These are phyloP conservation scores for Cercospora beticola DNA, from an alignment of 2,329 filamentous ascomycete species.

Conservation along the genomic window DNA sequence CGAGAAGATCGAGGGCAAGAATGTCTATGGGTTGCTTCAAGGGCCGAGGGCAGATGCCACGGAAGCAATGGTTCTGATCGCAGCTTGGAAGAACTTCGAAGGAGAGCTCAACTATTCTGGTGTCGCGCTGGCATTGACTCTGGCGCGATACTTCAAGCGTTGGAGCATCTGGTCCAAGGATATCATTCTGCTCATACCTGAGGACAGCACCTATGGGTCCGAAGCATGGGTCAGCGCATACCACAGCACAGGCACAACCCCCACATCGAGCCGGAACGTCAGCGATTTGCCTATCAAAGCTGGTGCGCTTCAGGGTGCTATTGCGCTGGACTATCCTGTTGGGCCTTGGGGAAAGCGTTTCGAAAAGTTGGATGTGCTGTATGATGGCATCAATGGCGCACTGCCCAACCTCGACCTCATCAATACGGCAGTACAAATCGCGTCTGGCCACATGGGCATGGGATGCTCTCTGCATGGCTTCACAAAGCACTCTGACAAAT, in stretches of 20 bases:
- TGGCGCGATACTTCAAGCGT: conserved; percentile 92
- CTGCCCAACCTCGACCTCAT: conserved; percentile 93
- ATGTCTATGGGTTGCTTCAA: conserved; percentile 89
- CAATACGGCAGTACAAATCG: conserved; percentile 88
- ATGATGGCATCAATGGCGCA: conserved; percentile 94
- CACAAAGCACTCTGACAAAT: conserved; percentile 73
- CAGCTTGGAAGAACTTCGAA: conserved; percentile 81
- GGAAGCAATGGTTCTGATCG: conserved; percentile 90
- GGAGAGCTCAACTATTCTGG: conserved; percentile 80
- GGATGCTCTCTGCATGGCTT: conserved; percentile 80
- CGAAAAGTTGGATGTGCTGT: conserved; percentile 84
- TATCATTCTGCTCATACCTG: conserved; percentile 86
- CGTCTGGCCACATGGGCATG: conserved; percentile 89
- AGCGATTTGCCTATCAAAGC: conserved; percentile 83
- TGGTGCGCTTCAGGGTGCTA: conserved; percentile 84
- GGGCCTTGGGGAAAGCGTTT: conserved; percentile 72
- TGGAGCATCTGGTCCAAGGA: conserved; percentile 99
- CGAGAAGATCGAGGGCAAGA: conserved; percentile 73
- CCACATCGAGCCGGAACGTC: conserved; percentile 53
- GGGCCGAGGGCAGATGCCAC: conserved; percentile 94
- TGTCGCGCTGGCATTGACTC: conserved; percentile 77
- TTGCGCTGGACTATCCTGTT: conserved; percentile 86
- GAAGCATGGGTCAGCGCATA: conserved; percentile 99
- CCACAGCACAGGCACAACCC: conserved; percentile 78
- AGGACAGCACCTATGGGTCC: conserved; percentile 84